Evolutionary conservation across 768 basidiomycete species (phyloP), one percentile per base, ranked within the genome.

Genomic region (Pleurotus salmoneostramineus): DNA sequence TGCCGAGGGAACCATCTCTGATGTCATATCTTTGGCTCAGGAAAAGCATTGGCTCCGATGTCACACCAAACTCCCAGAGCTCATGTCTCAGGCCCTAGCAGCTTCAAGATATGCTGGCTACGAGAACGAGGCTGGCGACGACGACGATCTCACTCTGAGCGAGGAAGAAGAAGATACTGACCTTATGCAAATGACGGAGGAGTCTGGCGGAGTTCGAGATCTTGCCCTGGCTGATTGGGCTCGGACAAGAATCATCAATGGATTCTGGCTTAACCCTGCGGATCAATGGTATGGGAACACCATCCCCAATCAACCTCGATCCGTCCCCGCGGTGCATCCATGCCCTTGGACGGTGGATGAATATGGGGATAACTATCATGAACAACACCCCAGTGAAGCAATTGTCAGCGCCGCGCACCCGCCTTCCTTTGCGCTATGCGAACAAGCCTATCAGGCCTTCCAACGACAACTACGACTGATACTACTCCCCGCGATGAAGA

Each of bases 161-260:
- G 60, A 75, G 27, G 77, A 77, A 12, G 76, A 79, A 1, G 73
- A 79, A 42, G 77, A 78, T 58, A 65, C 71, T 5, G 78, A 78
- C 47, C 51, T 75, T 33, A 67, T 77, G 63, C 71, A 76, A 61
- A 66, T 73, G 63, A 68, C 71, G n/a, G 77, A 79, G 47, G 71
- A 77, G 48, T 46, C 57, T 10, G 66, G 69, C 33, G 72, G 74
- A 15, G 76, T 79, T 10, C 68, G 74, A 15, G 79, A 82, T 46
- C 71, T 91, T 45, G 87, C 90, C 1, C 71, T 91, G 54, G 75
- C 78, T 10, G 88, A 89, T 61, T 91, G 88, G 87, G 87, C 87
- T 4, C 76, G 90, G 35, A 78, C 75, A 17, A 72, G 89, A 48
- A 85, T 92, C 49, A 69, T 91, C 15, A 89, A 92, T 56, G 90